Base-by-base conservation (phyloP, 2,329 filamentous ascomycete genomes). In the Sclerotinia subarctica region DNA sequence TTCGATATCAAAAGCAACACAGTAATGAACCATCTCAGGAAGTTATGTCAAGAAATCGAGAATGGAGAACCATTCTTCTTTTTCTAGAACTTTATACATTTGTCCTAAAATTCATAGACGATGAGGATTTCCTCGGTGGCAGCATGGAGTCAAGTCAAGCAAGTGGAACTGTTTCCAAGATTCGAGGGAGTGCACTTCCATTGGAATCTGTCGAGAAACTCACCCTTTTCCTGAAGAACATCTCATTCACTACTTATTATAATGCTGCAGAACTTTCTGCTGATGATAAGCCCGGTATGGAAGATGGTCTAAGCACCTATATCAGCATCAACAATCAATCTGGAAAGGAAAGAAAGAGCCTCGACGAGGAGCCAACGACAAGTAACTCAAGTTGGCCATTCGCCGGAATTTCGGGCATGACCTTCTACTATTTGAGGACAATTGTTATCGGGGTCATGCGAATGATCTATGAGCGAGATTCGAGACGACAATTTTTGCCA, bases 51-150 rank as follows among this genome's bases (percentile, higher is more conserved):
- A 74, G 72, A 68, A 75, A 77, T 67, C 70, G 73, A 72, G 93
- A 98, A 76, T 99, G 95, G 95, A 89, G 90, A 24, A 89, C 95
- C 1, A 87, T 97, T 53, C 82, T 98, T 0, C 84, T 99, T 0
- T 98, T 99, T 76, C 84, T 99, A 7, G 95, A 99, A 74, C 85
- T 99, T 0, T 99, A 97, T 77, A 93, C 91, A 2, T 98, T 98
- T 77, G 88, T 97, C 2, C 82, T 98, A 17, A 91, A 95, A 73
- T 87, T 98, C 46, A 96, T 94, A 77, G 95, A 99, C 73, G 95
- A 99, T 71, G 94, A 98, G 72, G 95, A 99, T 74, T 99, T 99
- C 76, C 90, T 96, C 70, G 86, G 87, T 68, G 83, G 84, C 67
- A 80, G 85, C 70, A 80, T 82, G 35, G 72, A 75, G 66, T 68